Percentiles rank a stretch among this genome's conserved stretches.
phyloP scores from a whole-genome alignment of 1,139 yeast species.

The Yamadazyma diddensiae region DNA sequence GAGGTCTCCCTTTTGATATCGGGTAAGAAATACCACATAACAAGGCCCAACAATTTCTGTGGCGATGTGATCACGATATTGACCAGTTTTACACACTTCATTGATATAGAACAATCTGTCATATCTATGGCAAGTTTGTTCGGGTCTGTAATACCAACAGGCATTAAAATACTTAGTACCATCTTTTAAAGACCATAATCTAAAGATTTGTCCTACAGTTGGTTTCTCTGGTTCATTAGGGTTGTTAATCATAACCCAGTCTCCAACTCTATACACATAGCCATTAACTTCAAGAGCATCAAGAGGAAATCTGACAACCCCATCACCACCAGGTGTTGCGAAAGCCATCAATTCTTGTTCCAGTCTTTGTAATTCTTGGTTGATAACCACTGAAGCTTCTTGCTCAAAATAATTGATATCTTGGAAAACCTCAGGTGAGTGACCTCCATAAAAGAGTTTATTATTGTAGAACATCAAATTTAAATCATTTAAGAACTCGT shows the following conservation, averaged over 20 bases:
- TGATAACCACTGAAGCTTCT: conserved; percentile 58
- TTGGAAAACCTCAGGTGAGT: conserved; percentile 54
- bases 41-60: conserved; percentile 91
- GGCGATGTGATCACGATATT: conserved; percentile 88
- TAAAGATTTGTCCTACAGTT: conserved; percentile 88
- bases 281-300: conserved; percentile 74
- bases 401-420: conserved; percentile 64
- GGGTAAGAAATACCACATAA: conserved; percentile 89
- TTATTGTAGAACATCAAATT: conserved; percentile 73
- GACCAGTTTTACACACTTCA: conserved; percentile 96
- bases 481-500: conserved; percentile 73
- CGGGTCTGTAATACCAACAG: conserved; percentile 98
- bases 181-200: conserved; percentile 85
- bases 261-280: conserved; percentile 79
- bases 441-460: conserved; percentile 56
- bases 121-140: conserved; percentile 91
- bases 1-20: conserved; percentile 94
- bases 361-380: conserved; percentile 73
- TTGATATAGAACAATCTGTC: conserved; percentile 88
- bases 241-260: conserved; percentile 87
- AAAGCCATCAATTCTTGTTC: conserved; percentile 75
- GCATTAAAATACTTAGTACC: conserved; percentile 88
- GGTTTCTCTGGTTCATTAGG: conserved; percentile 88
- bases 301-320: conserved; percentile 66
- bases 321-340: conserved; percentile 56